Evolutionary conservation across 2,329 filamentous ascomycete species (phyloP).

Genomic region (Colletotrichum lupini): DNA sequence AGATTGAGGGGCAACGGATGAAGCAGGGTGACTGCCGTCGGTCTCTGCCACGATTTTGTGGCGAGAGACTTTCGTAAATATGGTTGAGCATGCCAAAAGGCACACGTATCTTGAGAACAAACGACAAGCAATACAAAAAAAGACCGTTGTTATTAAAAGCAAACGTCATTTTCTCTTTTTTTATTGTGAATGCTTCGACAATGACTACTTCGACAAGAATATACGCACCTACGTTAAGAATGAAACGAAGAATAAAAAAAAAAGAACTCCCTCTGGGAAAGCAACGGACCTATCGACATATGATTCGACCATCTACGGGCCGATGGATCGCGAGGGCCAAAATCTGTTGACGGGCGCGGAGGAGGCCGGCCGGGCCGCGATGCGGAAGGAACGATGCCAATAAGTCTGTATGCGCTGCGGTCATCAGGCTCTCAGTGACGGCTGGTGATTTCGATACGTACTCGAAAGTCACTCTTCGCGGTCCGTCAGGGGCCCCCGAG

Average conservation of each 20-base stretch:
- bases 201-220: neutral
- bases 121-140: constrained; percentile 1
- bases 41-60: constrained; percentile 50
- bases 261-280: neutral
- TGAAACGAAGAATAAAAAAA: constrained; percentile 7
- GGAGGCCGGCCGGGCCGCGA: constrained; percentile 2
- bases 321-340: neutral
- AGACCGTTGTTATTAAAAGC: constrained; percentile 12
- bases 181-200: neutral
- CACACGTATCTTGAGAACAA: constrained; percentile 4
- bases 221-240: constrained; percentile 7
- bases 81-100: neutral
- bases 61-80: constrained; percentile 42
- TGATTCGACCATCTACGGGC: neutral
- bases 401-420: constrained; percentile 32
- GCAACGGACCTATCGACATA: neutral
- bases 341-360: neutral
- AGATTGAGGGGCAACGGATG: constrained; percentile 70
- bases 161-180: neutral
- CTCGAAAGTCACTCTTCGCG: constrained; percentile 35
- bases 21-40: constrained; percentile 72
- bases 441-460: constrained; percentile 47
- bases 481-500: neutral
- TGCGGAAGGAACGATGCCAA: neutral
- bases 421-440: constrained; percentile 39